phyloP scores from a whole-genome alignment of 495 filamentous ascomycete genomes.

The Hypoxylon cercidicola region DNA sequence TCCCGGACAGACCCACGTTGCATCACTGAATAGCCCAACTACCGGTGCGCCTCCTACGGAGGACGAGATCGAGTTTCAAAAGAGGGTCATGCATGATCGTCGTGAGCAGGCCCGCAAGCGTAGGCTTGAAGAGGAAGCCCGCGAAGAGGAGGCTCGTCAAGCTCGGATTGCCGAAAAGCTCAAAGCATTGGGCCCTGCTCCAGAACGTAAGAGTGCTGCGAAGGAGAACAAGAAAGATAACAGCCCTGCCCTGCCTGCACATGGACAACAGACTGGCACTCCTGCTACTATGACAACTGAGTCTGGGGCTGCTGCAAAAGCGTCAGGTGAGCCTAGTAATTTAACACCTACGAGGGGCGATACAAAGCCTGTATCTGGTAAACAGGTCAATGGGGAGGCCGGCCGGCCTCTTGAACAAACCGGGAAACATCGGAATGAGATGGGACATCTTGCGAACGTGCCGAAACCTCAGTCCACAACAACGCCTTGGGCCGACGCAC shows the following conservation, averaged over 20 bases:
- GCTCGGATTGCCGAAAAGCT: conserved; percentile 88
- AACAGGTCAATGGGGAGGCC: conserved; percentile 21
- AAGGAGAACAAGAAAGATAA: conserved; percentile 46
- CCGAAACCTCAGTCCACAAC: conserved; percentile 29
- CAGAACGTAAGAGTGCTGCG: conserved; percentile 68
- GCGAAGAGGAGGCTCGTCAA: conserved; percentile 78
- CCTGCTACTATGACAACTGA: conserved; percentile 29
- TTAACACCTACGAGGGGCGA: not conserved
- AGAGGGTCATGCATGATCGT: conserved; percentile 86
- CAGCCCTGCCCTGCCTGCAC: conserved; percentile 40
- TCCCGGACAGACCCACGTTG: conserved; percentile 58
- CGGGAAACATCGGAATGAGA: conserved; percentile 20
- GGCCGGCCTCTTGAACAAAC: conserved; percentile 18
- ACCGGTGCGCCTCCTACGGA: conserved; percentile 56
- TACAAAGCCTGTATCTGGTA: not conserved
- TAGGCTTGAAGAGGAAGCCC: conserved; percentile 80
- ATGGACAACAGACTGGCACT: conserved; percentile 48
- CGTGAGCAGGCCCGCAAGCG: conserved; percentile 81
- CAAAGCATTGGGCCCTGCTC: conserved; percentile 76
- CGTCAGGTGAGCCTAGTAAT: not conserved
- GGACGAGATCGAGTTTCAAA: conserved; percentile 74
- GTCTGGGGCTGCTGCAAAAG: conserved; percentile 3
- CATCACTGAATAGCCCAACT: conserved; percentile 52
- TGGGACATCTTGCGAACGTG: conserved; percentile 19
- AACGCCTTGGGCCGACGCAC: conserved; percentile 35